A percentile compares a stretch with the other conserved stretches of the same genome.
phyloP scores from a whole-genome alignment of 1,284 basidiomycete genomes.

The Marasmius oreades region DNA sequence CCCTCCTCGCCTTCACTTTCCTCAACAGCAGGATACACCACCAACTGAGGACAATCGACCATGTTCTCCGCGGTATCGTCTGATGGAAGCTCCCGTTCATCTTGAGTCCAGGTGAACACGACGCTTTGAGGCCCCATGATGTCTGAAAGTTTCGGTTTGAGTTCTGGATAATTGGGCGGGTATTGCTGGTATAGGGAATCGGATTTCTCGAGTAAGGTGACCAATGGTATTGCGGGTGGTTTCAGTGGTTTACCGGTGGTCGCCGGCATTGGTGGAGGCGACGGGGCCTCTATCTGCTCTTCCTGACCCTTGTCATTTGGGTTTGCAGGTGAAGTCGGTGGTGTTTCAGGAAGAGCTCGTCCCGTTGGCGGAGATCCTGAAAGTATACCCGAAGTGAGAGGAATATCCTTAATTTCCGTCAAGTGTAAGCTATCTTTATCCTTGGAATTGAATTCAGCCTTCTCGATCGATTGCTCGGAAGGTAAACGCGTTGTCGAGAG shows the following conservation, averaged over 20 bases:
- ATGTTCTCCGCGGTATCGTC: conserved; percentile 64
- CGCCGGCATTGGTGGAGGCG: conserved; percentile 10
- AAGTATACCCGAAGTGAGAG: not conserved
- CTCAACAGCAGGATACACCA: conserved; percentile 51
- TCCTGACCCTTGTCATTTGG: not conserved
- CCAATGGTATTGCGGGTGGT: conserved; percentile 34
- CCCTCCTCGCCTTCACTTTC: conserved; percentile 26
- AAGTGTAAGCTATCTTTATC: no score
- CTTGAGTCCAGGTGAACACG: conserved; percentile 56
- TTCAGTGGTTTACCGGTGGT: conserved; percentile 16
- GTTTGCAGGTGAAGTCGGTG: not conserved
- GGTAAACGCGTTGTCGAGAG: not conserved
- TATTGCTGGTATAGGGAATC: conserved; percentile 39
- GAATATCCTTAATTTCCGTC: not conserved
- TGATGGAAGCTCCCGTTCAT: conserved; percentile 32
- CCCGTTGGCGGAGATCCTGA: not conserved
- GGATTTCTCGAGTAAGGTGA: conserved; percentile 38
- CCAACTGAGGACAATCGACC: conserved; percentile 47
- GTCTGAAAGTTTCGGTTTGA: conserved; percentile 41
- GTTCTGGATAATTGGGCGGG: conserved; percentile 40
- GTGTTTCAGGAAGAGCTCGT: not conserved
- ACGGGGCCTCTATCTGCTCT: not conserved
- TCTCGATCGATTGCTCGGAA: no score
- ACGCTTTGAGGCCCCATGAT: conserved; percentile 71
- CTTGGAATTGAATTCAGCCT: no score